Conservation (phyloP, 257 asterid species). For the Primulina huaijiensis region DNA sequence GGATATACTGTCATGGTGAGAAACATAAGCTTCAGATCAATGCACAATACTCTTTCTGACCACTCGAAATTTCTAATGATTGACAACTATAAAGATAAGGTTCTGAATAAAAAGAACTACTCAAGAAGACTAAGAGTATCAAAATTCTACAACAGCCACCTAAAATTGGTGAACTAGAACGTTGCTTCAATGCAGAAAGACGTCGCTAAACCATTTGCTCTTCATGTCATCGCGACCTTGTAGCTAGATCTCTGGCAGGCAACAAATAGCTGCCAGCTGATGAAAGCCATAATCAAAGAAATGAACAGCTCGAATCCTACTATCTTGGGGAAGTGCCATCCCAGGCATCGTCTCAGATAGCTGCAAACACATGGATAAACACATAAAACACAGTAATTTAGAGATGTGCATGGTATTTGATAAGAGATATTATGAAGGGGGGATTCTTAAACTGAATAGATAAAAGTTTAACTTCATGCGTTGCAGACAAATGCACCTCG, state of each 20-base stretch:
- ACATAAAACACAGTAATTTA: background rate
- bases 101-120: background rate
- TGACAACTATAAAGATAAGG: background rate
- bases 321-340: slow-evolving; percentile 83
- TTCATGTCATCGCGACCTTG: slow-evolving; percentile 8
- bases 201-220: background rate
- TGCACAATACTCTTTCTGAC: background rate
- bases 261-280: slow-evolving; percentile 88
- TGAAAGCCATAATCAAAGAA: slow-evolving; percentile 82
- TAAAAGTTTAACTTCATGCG: background rate
- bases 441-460: background rate
- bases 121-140: background rate
- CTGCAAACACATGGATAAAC: slow-evolving; percentile 39
- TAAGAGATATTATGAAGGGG: background rate
- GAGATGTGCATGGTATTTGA: background rate
- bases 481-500: slow-evolving; percentile 44
- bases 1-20: too few species aligned
- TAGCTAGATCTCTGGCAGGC: slow-evolving; percentile 84
- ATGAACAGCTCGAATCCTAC: slow-evolving; percentile 85
- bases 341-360: slow-evolving; percentile 73
- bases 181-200: too few species aligned
- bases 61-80: background rate
- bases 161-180: background rate
- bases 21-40: background rate
- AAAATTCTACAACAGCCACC: slow-evolving; percentile 27